These are phyloP conservation scores for Ambrosia artemisiifolia DNA, from an alignment of 129 eudicot species.

Conservation along the genomic window DNA sequence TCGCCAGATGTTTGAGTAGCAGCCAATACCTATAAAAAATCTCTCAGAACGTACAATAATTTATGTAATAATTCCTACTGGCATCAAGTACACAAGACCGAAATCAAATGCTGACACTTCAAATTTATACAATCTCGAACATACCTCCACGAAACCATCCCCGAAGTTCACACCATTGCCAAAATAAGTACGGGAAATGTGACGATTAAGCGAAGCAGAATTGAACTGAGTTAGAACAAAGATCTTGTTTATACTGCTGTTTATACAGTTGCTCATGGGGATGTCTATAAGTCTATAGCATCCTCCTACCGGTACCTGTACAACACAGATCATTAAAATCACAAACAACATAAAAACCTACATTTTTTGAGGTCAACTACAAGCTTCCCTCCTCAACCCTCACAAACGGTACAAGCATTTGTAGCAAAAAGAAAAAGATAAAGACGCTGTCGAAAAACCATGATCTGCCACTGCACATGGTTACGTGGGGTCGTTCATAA, in stretches of 20 bases:
- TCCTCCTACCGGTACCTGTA: conserved; percentile 95
- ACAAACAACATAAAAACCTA: not conserved
- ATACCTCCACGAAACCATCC: conserved; percentile 96
- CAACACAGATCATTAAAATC: conserved; percentile 5
- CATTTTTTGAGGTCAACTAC: not conserved
- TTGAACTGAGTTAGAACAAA: conserved; percentile 92
- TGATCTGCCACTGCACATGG: no score
- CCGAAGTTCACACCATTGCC: conserved; percentile 91
- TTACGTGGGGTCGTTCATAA: not conserved
- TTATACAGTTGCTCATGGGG: conserved; percentile 97
- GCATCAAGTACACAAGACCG: not conserved
- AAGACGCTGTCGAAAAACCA: no score
- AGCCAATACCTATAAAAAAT: conserved; percentile 65
- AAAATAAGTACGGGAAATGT: conserved; percentile 81
- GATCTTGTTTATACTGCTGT: conserved; percentile 85
- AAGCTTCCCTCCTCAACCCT: not conserved
- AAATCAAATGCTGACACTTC: not conserved
- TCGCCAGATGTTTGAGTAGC: conserved; percentile 95
- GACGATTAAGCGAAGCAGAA: conserved; percentile 95
- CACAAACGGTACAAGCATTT: not conserved
- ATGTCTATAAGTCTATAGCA: conserved; percentile 96
- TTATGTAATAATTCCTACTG: not conserved
- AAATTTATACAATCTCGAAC: not conserved
- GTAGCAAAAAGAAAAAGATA: not conserved
- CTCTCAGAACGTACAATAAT: not conserved